These are phyloP conservation scores for Myriangium duriaei DNA, from an alignment of 2,329 filamentous ascomycete genomes.

Conservation along the genomic window DNA sequence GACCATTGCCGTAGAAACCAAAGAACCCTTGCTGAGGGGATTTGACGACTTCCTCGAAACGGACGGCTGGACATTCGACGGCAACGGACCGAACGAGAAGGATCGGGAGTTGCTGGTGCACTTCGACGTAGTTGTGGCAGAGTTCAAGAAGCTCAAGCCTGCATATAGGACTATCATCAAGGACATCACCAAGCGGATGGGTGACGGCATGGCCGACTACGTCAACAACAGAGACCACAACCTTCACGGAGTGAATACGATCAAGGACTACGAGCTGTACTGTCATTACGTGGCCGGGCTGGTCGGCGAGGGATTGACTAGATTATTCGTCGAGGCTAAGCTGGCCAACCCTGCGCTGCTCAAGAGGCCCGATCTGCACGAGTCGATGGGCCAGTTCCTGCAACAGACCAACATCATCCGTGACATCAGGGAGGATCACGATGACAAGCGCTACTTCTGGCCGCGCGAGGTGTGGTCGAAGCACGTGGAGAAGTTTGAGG, in stretches of 20 bases:
- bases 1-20: conserved; percentile 68
- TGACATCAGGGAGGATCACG: conserved; percentile 79
- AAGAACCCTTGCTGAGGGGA: conserved; percentile 72
- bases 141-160: conserved; percentile 80
- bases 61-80: conserved; percentile 83
- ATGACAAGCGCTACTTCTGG: conserved; percentile 84
- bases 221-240: conserved; percentile 58
- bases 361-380: conserved; percentile 66
- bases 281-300: conserved; percentile 97
- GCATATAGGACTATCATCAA: conserved; percentile 76
- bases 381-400: conserved; percentile 94
- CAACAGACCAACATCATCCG: conserved; percentile 99
- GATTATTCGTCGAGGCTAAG: conserved; percentile 74
- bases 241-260: conserved; percentile 63
- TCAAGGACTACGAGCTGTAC: conserved; percentile 89
- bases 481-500: conserved; percentile 78
- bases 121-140: conserved; percentile 74
- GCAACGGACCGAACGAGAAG: conserved; percentile 83
- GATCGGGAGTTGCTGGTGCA: conserved; percentile 84
- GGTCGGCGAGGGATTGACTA: conserved; percentile 88
- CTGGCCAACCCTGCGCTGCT: conserved; percentile 78
- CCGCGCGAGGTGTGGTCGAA: conserved; percentile 95
- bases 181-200: conserved; percentile 90
- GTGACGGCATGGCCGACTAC: conserved; percentile 97
- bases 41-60: conserved; percentile 69